Evolutionary conservation across 768 basidiomycete genomes (phyloP), one percentile per base, ranked within the genome.

Genomic region (Leccinum subgranulosum): DNA sequence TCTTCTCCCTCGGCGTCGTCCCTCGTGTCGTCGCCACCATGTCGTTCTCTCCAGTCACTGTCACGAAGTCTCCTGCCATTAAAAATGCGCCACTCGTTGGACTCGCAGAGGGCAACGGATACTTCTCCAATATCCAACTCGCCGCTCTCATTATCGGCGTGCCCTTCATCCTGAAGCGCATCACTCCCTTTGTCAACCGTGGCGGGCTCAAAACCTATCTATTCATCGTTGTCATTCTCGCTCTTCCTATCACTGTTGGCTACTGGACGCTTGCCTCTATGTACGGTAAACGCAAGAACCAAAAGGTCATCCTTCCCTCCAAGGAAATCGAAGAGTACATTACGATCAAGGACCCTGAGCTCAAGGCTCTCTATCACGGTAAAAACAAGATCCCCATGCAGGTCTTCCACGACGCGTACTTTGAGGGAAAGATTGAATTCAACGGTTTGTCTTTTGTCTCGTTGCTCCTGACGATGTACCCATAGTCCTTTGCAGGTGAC

Each of bases 381-480:
- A 90, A 87, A 75, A 83, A 86, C 65, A 98, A 97, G 75, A 98
- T 99, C 57, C 94, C 94, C 52, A 95, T 97, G 88, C 96, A 99
- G 76, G 76, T 90, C 63, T 96, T 97, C 81, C 88, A 98, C 70
- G 97, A 99, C 78, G 92, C 93, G 61, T 98, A 89, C 77, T 98
- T 99, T 71, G 94, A 95, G 51, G 88, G 88, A 50, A 98, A 98
- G 76, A 84, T 95, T 59, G 95, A 98, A 55, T 90, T 99, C 73
- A 99, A 98, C 51, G 94, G 96, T 90, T 46, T 41, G 81, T 73
- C 50, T 46, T 6, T 0, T 6, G 1, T 28, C 53, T 34, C 6
- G 17, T 15, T 25, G 2, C 56, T 25, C 36, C 19, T 39, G 9
- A 15, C 47, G 21, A 17, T 23, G 25, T 6, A 2, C 48, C 59